Evolutionary conservation across 176 grass and related monocot species (phyloP), one percentile per base, ranked within the genome.

Genomic region (Puccinellia tenuiflora): DNA sequence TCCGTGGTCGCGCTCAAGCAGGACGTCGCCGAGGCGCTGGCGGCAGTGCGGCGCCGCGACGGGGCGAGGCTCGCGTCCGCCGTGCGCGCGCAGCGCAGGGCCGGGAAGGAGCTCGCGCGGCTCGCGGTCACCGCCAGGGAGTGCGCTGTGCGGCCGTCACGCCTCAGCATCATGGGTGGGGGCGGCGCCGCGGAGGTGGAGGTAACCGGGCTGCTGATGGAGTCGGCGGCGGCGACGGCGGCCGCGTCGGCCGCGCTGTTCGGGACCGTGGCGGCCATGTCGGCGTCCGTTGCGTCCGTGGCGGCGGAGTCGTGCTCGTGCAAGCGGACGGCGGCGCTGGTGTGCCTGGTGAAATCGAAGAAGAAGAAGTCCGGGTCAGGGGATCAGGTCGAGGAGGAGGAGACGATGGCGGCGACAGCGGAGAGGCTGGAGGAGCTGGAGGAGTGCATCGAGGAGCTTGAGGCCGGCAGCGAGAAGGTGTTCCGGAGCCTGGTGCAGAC

Each of bases 351-450:
- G 16, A 94, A 77, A 86, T 79, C 80, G 25, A 54, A 47, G 40
- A 84, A 47, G 40, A 84, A 54, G 29, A 73, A 90, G 73, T 30
- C 74, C 59, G 53, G 86, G 9, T 77, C 57, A 11, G 22, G 48
- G 52, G 68, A 43, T 9, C 13, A 5, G 68, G 68, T 61, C 26
- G 52, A 78, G 28, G 83, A 39, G 40, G 76, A 85, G 80, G 29
- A 55, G 60, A 73, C 86, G 26, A 87, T 52, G 53, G 38, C n/a
- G 81, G 89, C 68, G 34, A 45, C 88, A 56, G 37, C 57, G 71
- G 88, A 94, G 90, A 74, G 63, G 77, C 78, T 95, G 8, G 88
- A 94, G 67, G 92, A 89, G 75, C 68, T 89, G 24, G 88, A 98
- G 48, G 81, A 81, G 55, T 91, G 72, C 76, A 74, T 98, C 51